A percentile compares a stretch with the other conserved stretches of the same genome.
Evolutionary conservation across 2,329 filamentous ascomycete species (phyloP).

Genomic region (Pseudogymnoascus sp.): DNA sequence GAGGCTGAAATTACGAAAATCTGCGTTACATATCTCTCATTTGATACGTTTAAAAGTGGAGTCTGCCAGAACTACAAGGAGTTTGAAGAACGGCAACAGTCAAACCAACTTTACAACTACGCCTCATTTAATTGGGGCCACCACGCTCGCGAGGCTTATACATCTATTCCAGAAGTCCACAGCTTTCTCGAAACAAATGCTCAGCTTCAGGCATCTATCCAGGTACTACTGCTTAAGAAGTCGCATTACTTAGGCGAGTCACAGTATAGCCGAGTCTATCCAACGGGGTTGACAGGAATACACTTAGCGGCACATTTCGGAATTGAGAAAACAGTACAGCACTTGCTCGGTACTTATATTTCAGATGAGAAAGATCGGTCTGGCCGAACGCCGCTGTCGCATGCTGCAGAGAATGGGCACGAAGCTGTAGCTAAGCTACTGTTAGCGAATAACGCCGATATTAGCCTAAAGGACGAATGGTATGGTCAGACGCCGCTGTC

Average conservation of each 20-base stretch:
- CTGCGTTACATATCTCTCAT: slow-evolving; percentile 26
- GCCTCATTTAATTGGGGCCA: slow-evolving; percentile 14
- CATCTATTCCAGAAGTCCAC: slow-evolving; percentile 10
- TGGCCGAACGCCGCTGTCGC: slow-evolving; percentile 25
- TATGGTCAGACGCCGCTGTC: neutral
- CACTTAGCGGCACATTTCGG: slow-evolving; percentile 11
- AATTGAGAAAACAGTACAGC: neutral
- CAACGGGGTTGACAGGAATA: neutral
- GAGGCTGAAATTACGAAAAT: slow-evolving; percentile 11
- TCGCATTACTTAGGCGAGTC: neutral
- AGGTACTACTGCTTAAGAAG: slow-evolving; percentile 4
- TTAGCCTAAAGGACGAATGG: neutral
- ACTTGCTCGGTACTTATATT: neutral
- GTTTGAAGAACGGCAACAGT: slow-evolving; percentile 9
- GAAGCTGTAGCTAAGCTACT: slow-evolving; percentile 17
- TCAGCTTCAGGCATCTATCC: slow-evolving; percentile 10
- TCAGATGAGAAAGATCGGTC: slow-evolving; percentile 23
- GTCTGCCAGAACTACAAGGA: slow-evolving; percentile 10
- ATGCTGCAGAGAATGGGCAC: slow-evolving; percentile 24
- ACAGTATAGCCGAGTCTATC: neutral
- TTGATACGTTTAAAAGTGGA: slow-evolving; percentile 23
- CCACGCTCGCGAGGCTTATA: slow-evolving; percentile 14
- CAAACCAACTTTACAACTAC: slow-evolving; percentile 18
- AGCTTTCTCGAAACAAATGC: slow-evolving; percentile 8
- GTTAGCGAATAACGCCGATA: neutral